Evolutionary conservation across 257 asterid genomes (phyloP).

Genomic region (Solanum corneliomulleri): DNA sequence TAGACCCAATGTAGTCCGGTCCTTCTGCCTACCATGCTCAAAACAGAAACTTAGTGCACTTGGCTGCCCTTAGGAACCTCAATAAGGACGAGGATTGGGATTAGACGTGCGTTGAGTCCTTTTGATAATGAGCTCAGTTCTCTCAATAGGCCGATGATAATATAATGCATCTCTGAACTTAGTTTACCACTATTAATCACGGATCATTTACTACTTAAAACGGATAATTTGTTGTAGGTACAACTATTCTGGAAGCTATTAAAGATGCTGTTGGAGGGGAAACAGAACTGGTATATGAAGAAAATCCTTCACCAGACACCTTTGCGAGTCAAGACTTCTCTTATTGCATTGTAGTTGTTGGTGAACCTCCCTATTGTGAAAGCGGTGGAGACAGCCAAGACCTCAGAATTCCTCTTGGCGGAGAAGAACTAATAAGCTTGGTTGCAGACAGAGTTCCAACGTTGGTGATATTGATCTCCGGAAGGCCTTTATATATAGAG

Average conservation of each 20-base stretch:
- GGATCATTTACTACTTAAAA: neutral
- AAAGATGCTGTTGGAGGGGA: slow-evolving; percentile 42
- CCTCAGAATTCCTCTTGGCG: slow-evolving; percentile 52
- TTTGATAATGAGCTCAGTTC: neutral
- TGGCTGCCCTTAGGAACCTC: neutral
- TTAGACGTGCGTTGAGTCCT: neutral
- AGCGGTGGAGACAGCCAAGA: slow-evolving; percentile 57
- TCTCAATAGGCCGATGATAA: neutral
- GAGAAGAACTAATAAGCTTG: slow-evolving; percentile 39
- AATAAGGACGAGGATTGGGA: neutral
- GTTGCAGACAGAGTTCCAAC: slow-evolving; percentile 73
- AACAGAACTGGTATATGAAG: slow-evolving; percentile 56
- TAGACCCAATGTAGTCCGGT: neutral
- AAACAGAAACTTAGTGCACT: neutral
- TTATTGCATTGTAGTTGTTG: slow-evolving; percentile 60
- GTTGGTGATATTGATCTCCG: slow-evolving; percentile 52
- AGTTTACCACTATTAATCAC: neutral
- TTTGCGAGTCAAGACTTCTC: slow-evolving; percentile 47
- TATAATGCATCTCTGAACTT: neutral
- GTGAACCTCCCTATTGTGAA: slow-evolving; percentile 80
- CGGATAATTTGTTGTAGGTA: slow-evolving; percentile 28
- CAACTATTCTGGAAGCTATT: slow-evolving; percentile 72
- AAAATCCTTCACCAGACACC: slow-evolving; percentile 44
- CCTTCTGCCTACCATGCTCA: neutral
- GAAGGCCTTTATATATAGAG: slow-evolving; percentile 69